These are phyloP conservation scores for Fusarium graminum DNA, from an alignment of 2,329 filamentous ascomycete species.

Conservation along the genomic window DNA sequence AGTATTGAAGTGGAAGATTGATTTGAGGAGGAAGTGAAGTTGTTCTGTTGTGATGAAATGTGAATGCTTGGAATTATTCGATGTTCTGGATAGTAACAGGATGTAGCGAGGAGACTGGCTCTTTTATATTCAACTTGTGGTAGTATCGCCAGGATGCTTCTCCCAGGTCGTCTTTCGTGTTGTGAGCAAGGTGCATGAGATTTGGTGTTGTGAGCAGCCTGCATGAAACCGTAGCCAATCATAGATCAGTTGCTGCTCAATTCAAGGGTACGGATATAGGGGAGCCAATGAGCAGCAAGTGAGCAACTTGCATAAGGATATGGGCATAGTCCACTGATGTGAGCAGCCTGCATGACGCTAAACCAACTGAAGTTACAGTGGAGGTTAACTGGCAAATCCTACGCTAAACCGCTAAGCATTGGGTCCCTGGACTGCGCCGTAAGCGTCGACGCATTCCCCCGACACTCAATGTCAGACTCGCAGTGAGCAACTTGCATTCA, in stretches of 20 bases:
- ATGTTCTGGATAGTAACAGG: neutral
- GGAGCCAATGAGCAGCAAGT: neutral
- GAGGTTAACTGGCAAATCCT: neutral
- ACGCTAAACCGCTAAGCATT: neutral
- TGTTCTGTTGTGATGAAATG: neutral
- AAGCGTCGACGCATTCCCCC: too few species aligned
- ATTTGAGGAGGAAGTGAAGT: neutral
- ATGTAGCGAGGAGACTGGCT: neutral
- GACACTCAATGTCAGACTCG: neutral
- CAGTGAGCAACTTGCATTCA: slow-evolving; percentile 55
- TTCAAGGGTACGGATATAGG: neutral
- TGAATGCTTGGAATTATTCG: neutral
- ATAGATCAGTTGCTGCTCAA: neutral
- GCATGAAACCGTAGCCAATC: neutral
- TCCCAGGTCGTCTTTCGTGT: neutral
- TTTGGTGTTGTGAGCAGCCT: slow-evolving; percentile 27
- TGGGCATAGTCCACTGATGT: slow-evolving; percentile 8
- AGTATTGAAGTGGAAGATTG: neutral
- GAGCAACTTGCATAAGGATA: slow-evolving; percentile 27
- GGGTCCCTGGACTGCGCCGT: slow-evolving; percentile 28
- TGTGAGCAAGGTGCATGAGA: slow-evolving; percentile 22
- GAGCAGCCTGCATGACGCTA: slow-evolving; percentile 37
- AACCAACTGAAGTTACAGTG: neutral
- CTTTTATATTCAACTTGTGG: neutral
- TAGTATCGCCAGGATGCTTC: neutral